Evolutionary conservation across 371 early-diverging fungal species (phyloP).

Genomic region (Thermomucor indicae-seudaticae): DNA sequence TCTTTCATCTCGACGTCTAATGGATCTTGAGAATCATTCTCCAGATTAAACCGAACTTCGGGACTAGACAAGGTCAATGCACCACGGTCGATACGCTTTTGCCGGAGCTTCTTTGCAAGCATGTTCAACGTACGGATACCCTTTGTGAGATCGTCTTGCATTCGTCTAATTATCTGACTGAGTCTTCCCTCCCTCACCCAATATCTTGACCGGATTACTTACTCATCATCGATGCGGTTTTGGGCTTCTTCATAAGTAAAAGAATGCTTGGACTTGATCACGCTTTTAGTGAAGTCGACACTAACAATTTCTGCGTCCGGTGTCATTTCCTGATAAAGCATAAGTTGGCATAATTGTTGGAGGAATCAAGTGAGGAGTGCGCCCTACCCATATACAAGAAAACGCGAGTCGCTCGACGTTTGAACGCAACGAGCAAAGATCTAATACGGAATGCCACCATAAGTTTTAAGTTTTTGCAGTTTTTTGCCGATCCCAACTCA

Average conservation of each 20-base stretch:
- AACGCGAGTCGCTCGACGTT: slow-evolving; percentile 92
- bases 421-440: slow-evolving; percentile 88
- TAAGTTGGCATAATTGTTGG: slow-evolving; percentile 1
- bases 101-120: slow-evolving; percentile 86
- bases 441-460: slow-evolving; percentile 17
- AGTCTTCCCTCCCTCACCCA: not conserved
- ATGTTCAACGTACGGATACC: slow-evolving; percentile 80
- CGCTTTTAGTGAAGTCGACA: slow-evolving; percentile 77
- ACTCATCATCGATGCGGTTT: slow-evolving; percentile 83
- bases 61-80: slow-evolving; percentile 84
- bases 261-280: slow-evolving; percentile 92
- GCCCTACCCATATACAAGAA: slow-evolving; percentile 67
- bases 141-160: slow-evolving; percentile 80
- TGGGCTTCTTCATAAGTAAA: slow-evolving; percentile 99
- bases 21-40: slow-evolving; percentile 87
- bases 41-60: slow-evolving; percentile 85
- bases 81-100: slow-evolving; percentile 71
- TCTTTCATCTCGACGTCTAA: slow-evolving; percentile 87
- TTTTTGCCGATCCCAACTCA: slow-evolving; percentile 15
- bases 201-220: slow-evolving; percentile 10
- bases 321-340: slow-evolving; percentile 58
- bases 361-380: not conserved
- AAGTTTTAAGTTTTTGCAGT: not conserved
- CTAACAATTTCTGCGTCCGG: slow-evolving; percentile 72
- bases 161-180: slow-evolving; percentile 28